phyloP scores from a whole-genome alignment of 73 alveolate species.

The Paramecium caudatum region DNA sequence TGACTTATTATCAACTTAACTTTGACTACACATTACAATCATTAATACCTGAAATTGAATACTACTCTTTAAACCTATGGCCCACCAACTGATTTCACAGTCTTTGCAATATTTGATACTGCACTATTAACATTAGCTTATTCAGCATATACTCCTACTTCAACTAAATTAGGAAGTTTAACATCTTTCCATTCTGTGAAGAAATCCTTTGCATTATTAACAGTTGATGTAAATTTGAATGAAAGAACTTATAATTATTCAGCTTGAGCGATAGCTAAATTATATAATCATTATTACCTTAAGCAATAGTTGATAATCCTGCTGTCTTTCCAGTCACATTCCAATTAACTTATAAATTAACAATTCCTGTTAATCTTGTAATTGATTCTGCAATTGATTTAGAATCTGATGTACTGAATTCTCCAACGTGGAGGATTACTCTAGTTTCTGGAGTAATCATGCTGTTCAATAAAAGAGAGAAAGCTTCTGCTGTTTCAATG shows the following conservation, averaged over 20 bases:
- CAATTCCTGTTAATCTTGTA: background rate
- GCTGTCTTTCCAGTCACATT: background rate
- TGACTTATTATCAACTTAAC: slow-evolving; percentile 35
- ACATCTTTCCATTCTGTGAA: slow-evolving; percentile 29
- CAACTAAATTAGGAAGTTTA: background rate
- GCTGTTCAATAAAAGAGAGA: background rate
- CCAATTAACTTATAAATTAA: slow-evolving; percentile 35
- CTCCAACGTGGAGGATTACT: background rate
- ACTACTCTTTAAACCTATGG: background rate
- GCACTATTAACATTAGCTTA: slow-evolving; percentile 26
- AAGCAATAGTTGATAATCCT: slow-evolving; percentile 5
- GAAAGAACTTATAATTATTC: background rate
- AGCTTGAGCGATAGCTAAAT: background rate
- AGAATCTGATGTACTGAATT: background rate
- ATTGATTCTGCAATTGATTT: slow-evolving; percentile 55
- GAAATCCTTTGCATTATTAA: slow-evolving; percentile 31
- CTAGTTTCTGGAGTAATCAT: slow-evolving; percentile 52
- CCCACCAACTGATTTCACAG: slow-evolving; percentile 5
- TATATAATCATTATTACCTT: background rate
- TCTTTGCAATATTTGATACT: slow-evolving; percentile 21
- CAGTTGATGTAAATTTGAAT: background rate
- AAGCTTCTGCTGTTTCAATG: slow-evolving; percentile 24
- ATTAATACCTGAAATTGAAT: slow-evolving; percentile 8
- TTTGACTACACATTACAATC: background rate
- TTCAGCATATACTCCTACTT: background rate